Percentiles rank a stretch among this genome's conserved stretches.
Conservation (phyloP, 1,139 yeast genomes). For the Yarrowia galli region DNA sequence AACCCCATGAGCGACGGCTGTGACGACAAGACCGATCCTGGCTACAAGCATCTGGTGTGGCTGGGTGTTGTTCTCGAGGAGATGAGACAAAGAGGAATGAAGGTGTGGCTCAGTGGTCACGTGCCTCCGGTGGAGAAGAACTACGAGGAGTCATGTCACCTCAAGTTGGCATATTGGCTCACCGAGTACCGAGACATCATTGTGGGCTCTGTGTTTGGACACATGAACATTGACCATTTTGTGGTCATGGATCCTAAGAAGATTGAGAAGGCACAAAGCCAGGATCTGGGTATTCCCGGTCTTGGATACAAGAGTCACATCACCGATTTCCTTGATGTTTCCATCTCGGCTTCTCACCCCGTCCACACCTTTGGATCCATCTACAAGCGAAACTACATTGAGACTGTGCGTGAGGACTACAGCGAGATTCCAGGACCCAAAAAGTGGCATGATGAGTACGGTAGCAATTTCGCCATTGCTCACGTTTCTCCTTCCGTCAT, state of each 20-base stretch:
- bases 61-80: conserved; percentile 76
- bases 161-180: conserved; percentile 78
- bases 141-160: conserved; percentile 71
- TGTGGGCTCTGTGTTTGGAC: conserved; percentile 84
- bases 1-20: conserved; percentile 87
- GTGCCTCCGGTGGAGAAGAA: conserved; percentile 87
- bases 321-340: conserved; percentile 10
- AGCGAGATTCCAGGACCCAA: conserved; percentile 34
- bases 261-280: conserved; percentile 37
- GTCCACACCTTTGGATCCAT: conserved; percentile 29
- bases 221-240: conserved; percentile 88
- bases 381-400: conserved; percentile 41
- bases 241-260: conserved; percentile 71
- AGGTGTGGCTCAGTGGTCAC: conserved; percentile 87
- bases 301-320: conserved; percentile 15
- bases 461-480: conserved; percentile 70
- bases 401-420: conserved; percentile 41
- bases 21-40: conserved; percentile 74
- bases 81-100: conserved; percentile 74
- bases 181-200: conserved; percentile 83
- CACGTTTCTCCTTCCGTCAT: conserved; percentile 79
- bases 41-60: conserved; percentile 79
- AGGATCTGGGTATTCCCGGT: conserved; percentile 14
- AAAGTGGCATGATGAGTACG: conserved; percentile 44
- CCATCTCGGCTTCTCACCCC: conserved; percentile 17